Evolutionary conservation across 2,329 filamentous ascomycete genomes (phyloP), one percentile per base, ranked within the genome.

Genomic region (Penicillium hesseltinei): DNA sequence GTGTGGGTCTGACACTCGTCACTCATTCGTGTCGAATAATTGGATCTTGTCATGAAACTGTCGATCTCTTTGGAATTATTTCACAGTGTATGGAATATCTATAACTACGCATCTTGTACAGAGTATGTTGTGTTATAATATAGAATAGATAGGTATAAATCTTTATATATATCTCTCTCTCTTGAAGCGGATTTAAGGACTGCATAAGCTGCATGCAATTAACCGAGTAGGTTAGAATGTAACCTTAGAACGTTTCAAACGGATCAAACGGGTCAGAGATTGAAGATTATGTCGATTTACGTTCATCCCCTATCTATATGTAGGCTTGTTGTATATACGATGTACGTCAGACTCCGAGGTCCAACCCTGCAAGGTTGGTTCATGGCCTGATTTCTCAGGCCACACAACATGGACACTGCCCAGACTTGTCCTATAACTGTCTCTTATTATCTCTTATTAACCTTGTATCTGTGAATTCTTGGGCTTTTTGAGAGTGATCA

Each of bases 1-100:
- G 40, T 46, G 54, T 56, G 54, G 54, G 49, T 53, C 49, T 39
- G 21, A 23, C 21, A 46, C n/a, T 56, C 42, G 49, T 53, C 54
- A 52, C 42, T 29, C 13, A 56, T 40, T 51, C 39, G 33, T 27
- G 35, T 38, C 23, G 11, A 38, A 17, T 15, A 46, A 46, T 25
- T 9, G n/a, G 13, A 49, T 35, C 19, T 51, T 27, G 39, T 53
- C 19, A 17, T 38, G 39, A 46, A 33, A 48, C 35, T 42, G 36
- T 47, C 43, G 33, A 56, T 52, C 40, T 21, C 9, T 17, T 15
- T 5, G 1, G 8, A 2, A 23, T 33, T 23, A 23, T 21, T 45
- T 45, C 42, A 29, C 7, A 17, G 7, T 9, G 6, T 23, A 42
- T 23, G 2, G 5, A 17, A 23, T 43, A 43, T 43, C 19, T 6